Base-by-base conservation (phyloP, 164 flowering plant species). In the Hamamelis virginiana region DNA sequence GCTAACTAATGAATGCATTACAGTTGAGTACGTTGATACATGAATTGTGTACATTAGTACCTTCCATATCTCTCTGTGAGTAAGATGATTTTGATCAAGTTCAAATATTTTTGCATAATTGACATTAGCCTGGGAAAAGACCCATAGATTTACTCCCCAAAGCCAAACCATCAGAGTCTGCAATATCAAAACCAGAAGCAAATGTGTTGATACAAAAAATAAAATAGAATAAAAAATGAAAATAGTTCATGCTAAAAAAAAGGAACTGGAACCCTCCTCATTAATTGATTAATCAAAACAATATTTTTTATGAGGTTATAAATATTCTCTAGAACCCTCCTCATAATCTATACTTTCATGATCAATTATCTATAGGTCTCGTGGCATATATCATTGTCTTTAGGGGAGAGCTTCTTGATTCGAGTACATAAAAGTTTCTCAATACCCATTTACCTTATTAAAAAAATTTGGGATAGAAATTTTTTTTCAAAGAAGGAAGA, bases 131-230 rank as follows among this genome's bases (percentile, higher is more conserved):
- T 85, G 91, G 27, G 92, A 68, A 84, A 96, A 96, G 50, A 89
- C 88, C 98, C 97, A 96, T 70, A 93, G 75, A 78, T 96, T 93
- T 52, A 89, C 73, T 68, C 99, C 99, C 99, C 99, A 96, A 28
- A 96, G 87, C 97, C 98, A 93, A 73, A 96, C 90, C 91, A 86
- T 85, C 90, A 89, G 69, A 27, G 96, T 86, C 98, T 93, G 87
- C 74, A 84, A 69, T n/a, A 71, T 15, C 26, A 80, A 77, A 33
- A 45, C 46, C 41, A 50, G 22, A 67, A 45, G 27, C 63, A 64
- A 51, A 69, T 51, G 4, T 41, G 28, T 25, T 45, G 16, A 59
- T 28, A 26, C 48, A 11, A 53, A 74, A 8, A 0, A 53, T 25
- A 4, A 33, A 33, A 33, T 33, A 33, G 6, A 33, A 6, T 33